Percentiles rank a stretch among this genome's conserved stretches.
phyloP scores from a whole-genome alignment of 768 basidiomycete genomes.

The Tulasnella sp. region DNA sequence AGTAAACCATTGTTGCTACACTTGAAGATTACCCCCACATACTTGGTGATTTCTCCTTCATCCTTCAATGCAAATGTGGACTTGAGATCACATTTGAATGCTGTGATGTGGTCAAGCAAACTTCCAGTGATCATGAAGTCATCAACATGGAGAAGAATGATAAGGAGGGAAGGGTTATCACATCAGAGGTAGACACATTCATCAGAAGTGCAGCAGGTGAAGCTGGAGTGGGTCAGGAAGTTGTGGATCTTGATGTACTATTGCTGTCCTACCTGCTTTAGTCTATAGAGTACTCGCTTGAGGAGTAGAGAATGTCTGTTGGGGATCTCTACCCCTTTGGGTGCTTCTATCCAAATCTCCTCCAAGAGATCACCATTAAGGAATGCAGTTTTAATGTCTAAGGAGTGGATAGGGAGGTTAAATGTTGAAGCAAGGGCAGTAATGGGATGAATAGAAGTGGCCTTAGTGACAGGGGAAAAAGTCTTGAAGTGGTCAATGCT shows the following conservation, averaged over 20 bases:
- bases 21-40: not conserved
- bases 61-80: not conserved
- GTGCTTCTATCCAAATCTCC: conserved; percentile 15
- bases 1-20: not conserved
- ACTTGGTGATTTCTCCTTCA: not conserved
- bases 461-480: conserved; percentile 11
- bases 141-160: conserved; percentile 6
- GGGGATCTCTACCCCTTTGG: not conserved
- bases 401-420: conserved; percentile 1
- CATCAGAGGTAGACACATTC: not conserved
- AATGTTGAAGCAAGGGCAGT: conserved; percentile 6
- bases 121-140: not conserved
- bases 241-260: conserved; percentile 11
- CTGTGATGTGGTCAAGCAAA: not conserved
- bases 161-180: no score
- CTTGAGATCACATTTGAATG: not conserved
- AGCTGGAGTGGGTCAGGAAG: no score
- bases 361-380: conserved; percentile 16
- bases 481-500: conserved; percentile 23
- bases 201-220: no score
- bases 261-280: conserved; percentile 13
- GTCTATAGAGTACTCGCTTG: conserved; percentile 12
- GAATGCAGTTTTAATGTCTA: conserved; percentile 15
- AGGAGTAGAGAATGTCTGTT: not conserved
- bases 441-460: conserved; percentile 2